Percentiles rank a stretch among this genome's conserved stretches.
These are phyloP conservation scores for Aphanocladium album DNA, from an alignment of 2,329 filamentous ascomycete genomes.

Conservation along the genomic window DNA sequence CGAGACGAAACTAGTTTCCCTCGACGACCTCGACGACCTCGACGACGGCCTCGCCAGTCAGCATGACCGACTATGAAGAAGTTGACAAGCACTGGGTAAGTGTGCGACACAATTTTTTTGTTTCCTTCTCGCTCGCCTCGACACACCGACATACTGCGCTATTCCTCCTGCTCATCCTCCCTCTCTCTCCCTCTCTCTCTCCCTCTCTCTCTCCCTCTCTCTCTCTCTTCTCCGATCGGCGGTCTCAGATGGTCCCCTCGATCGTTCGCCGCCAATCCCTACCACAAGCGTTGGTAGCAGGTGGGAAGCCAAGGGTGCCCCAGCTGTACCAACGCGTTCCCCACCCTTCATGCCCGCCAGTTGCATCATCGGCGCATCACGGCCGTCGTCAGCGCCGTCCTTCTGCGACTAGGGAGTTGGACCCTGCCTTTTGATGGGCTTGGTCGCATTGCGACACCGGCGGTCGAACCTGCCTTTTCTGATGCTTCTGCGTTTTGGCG, in stretches of 20 bases:
- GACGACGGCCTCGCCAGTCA: neutral
- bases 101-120: conserved; percentile 13
- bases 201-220: conserved; percentile 10
- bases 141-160: neutral
- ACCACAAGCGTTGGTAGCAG: neutral
- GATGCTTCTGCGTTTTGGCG: neutral
- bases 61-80: conserved; percentile 3
- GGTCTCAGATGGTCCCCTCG: neutral
- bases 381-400: neutral
- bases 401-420: neutral
- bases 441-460: neutral
- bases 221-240: neutral
- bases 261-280: neutral
- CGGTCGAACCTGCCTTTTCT: neutral
- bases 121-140: neutral
- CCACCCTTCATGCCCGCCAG: neutral
- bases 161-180: neutral
- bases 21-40: neutral
- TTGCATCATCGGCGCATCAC: conserved; percentile 8
- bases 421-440: neutral
- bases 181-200: neutral
- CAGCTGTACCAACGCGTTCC: neutral
- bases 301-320: neutral
- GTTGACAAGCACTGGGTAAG: conserved; percentile 47
- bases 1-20: no score